A percentile compares a stretch with the other conserved stretches of the same genome.
Evolutionary conservation across 768 basidiomycete genomes (phyloP).

Genomic region (Termitomyces sp.): DNA sequence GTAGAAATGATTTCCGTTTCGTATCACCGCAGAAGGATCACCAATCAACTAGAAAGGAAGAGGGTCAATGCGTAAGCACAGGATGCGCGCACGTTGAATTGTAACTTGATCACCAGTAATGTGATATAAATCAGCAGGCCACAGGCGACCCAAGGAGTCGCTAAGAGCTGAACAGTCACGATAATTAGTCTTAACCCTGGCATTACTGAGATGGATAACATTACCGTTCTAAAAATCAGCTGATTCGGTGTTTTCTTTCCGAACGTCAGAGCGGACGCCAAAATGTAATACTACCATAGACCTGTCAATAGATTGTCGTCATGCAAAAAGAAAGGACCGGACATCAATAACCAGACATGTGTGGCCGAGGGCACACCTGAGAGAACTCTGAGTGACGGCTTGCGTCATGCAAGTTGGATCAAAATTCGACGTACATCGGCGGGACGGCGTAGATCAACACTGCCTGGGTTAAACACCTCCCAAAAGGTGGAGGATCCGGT

Average conservation of each 20-base stretch:
- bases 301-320: background rate
- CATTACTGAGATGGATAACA: background rate
- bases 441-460: constrained; percentile 23
- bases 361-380: background rate
- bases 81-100: background rate
- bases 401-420: background rate
- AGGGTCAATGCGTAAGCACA: background rate
- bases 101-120: background rate
- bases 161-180: background rate
- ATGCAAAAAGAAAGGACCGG: background rate
- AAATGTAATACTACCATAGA: background rate
- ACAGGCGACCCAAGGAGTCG: background rate
- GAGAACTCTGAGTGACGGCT: background rate
- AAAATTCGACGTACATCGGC: constrained; percentile 12
- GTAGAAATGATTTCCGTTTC: constrained; percentile 13
- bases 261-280: background rate
- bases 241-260: background rate
- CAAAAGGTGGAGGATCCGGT: constrained; percentile 18
- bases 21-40: constrained; percentile 6
- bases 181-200: background rate
- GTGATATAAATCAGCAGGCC: background rate
- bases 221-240: background rate
- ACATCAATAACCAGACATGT: background rate
- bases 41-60: background rate
- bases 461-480: constrained; percentile 21